Conservation (phyloP, 2,329 filamentous ascomycete species). For the Aspergillus piperis region DNA sequence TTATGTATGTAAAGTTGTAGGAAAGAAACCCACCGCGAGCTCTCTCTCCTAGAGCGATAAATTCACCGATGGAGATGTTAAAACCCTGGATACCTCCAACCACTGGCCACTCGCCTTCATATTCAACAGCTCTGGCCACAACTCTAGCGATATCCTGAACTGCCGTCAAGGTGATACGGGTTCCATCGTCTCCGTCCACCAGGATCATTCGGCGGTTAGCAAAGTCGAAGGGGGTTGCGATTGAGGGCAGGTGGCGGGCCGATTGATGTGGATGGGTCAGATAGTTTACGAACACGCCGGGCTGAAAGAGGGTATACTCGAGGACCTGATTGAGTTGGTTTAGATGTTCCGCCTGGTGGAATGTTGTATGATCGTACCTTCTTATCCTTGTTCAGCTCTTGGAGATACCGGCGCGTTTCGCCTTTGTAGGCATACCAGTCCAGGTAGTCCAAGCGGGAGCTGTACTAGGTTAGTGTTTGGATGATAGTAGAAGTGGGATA, state of each 20-base stretch:
- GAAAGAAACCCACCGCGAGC: not conserved
- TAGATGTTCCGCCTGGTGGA: not conserved
- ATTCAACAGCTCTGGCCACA: conserved; percentile 4
- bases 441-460: not conserved
- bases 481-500: not conserved
- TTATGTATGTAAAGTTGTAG: no score
- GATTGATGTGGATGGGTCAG: conserved; percentile 6
- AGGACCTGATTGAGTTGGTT: not conserved
- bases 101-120: conserved; percentile 13
- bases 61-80: not conserved
- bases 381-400: conserved; percentile 7
- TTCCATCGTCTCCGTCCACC: not conserved
- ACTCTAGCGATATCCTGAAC: conserved; percentile 7
- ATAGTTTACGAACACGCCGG: conserved; percentile 10
- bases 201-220: conserved; percentile 3
- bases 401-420: conserved; percentile 4
- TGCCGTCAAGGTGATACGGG: not conserved
- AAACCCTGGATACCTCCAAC: conserved; percentile 5
- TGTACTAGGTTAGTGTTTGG: not conserved
- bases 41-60: conserved; percentile 1
- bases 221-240: conserved; percentile 4
- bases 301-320: conserved; percentile 16
- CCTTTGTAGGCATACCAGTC: conserved; percentile 13
- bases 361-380: not conserved
- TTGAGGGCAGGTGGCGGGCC: not conserved